phyloP scores from a whole-genome alignment of 768 basidiomycete species.

The Lentinula boryana region DNA sequence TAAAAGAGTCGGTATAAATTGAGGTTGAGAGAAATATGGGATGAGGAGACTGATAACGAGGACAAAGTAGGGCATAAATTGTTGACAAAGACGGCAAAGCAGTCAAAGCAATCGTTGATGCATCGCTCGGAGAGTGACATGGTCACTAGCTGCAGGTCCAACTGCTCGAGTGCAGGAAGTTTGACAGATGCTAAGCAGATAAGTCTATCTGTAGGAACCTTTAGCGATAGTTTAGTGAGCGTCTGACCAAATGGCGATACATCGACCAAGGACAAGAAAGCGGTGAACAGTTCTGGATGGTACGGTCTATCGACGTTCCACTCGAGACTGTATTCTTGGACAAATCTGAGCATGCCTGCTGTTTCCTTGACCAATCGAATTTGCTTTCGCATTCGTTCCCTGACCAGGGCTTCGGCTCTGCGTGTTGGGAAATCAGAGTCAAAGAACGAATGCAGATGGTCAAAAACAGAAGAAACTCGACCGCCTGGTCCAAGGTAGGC shows the following conservation, averaged over 20 bases:
- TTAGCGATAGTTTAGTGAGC: constrained; percentile 28
- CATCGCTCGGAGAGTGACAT: constrained; percentile 18
- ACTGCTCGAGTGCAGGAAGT: constrained; percentile 27
- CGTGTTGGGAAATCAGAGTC: background rate
- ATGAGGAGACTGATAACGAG: constrained; percentile 29
- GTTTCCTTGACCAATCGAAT: constrained; percentile 25
- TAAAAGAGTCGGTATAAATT: constrained; percentile 32
- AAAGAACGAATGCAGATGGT: constrained; percentile 1
- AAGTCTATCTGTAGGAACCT: constrained; percentile 32
- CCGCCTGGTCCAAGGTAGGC: background rate
- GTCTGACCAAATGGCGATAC: constrained; percentile 20
- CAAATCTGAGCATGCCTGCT: constrained; percentile 23
- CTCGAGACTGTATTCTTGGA: constrained; percentile 32
- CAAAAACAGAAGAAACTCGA: background rate
- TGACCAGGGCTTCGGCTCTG: background rate
- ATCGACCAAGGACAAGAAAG: constrained; percentile 28
- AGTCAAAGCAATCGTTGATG: constrained; percentile 31
- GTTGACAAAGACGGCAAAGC: constrained; percentile 39
- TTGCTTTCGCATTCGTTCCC: constrained; percentile 31
- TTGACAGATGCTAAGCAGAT: constrained; percentile 23
- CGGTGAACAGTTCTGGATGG: constrained; percentile 30
- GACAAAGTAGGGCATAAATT: constrained; percentile 31
- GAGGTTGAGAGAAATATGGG: constrained; percentile 28
- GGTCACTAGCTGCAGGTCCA: constrained; percentile 31
- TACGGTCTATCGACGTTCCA: constrained; percentile 30